A percentile compares a stretch with the other conserved stretches of the same genome.
Evolutionary conservation across 2,329 filamentous ascomycete species (phyloP).

Genomic region (Cercospora brassicicola): DNA sequence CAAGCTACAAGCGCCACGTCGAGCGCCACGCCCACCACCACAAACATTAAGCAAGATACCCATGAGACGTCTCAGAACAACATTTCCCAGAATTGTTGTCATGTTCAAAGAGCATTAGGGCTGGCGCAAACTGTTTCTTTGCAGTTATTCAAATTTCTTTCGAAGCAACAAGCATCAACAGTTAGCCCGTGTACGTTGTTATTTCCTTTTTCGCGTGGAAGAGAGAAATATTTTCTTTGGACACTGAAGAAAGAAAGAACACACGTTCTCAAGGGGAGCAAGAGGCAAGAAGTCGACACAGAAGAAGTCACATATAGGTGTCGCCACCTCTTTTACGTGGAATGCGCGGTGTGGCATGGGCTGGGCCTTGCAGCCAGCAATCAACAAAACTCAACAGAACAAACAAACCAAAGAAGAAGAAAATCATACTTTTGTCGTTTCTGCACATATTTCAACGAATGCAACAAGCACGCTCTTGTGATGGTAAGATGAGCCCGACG

Average conservation of each 20-base stretch:
- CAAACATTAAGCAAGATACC: constrained; percentile 14
- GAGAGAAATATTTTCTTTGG: not conserved
- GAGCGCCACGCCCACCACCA: constrained; percentile 34
- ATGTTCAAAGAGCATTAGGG: constrained; percentile 16
- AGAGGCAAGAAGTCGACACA: not conserved
- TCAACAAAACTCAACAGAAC: not conserved
- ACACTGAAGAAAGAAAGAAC: not conserved
- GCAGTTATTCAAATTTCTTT: not conserved
- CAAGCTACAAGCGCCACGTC: constrained; percentile 33
- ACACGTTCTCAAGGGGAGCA: not conserved
- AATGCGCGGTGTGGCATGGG: not conserved
- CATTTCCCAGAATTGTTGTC: not conserved
- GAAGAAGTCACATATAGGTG: not conserved
- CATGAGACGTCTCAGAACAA: constrained; percentile 1
- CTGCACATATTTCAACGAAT: constrained; percentile 8
- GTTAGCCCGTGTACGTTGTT: not conserved
- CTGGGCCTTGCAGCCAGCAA: not conserved
- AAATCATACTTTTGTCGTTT: not conserved
- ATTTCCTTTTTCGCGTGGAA: not conserved
- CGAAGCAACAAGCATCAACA: not conserved
- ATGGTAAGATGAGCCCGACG: constrained; percentile 26
- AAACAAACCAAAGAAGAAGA: not conserved
- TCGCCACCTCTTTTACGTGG: not conserved
- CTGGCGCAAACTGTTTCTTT: constrained; percentile 15
- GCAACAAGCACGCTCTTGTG: constrained; percentile 15